Conservation (phyloP, 306 rosid species). For the Cicer chorassanicum region DNA sequence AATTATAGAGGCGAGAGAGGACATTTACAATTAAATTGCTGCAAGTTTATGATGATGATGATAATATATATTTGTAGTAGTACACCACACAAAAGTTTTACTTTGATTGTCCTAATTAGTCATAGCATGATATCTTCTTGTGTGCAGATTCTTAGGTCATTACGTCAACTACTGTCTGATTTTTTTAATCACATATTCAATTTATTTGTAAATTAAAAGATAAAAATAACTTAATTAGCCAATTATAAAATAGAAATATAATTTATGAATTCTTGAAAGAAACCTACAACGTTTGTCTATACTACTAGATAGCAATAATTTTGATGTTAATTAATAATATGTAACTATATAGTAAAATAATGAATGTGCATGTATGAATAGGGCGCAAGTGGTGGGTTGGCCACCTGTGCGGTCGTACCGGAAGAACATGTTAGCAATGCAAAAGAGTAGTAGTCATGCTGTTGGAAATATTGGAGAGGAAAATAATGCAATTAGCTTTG, state of each 20-base stretch:
- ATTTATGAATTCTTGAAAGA: too few relatives aligned
- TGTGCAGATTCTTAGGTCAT: too few relatives aligned
- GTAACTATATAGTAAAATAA: too few relatives aligned
- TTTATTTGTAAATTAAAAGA: too few relatives aligned
- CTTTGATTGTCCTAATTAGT: conserved; percentile 5
- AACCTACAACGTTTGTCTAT: too few relatives aligned
- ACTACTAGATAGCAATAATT: too few relatives aligned
- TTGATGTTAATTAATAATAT: too few relatives aligned
- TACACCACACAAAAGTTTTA: conserved; percentile 24
- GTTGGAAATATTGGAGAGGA: conserved; percentile 40
- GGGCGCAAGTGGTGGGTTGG: conserved; percentile 97
- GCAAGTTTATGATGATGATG: conserved; percentile 10
- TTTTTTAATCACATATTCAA: too few relatives aligned
- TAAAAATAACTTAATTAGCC: too few relatives aligned
- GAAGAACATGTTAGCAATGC: conserved; percentile 65
- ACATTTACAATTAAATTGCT: conserved; percentile 3
- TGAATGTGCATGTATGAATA: not conserved
- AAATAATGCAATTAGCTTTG: conserved; percentile 58
- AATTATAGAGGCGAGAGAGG: conserved; percentile 12
- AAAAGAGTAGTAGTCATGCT: conserved; percentile 42
- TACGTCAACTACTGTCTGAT: too few relatives aligned
- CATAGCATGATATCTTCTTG: not conserved
- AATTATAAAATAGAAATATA: too few relatives aligned
- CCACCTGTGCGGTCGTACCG: conserved; percentile 86
- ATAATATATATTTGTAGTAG: not conserved